Evolutionary conservation across 441 rosid genomes (phyloP).

Genomic region (Aleurites moluccanus): DNA sequence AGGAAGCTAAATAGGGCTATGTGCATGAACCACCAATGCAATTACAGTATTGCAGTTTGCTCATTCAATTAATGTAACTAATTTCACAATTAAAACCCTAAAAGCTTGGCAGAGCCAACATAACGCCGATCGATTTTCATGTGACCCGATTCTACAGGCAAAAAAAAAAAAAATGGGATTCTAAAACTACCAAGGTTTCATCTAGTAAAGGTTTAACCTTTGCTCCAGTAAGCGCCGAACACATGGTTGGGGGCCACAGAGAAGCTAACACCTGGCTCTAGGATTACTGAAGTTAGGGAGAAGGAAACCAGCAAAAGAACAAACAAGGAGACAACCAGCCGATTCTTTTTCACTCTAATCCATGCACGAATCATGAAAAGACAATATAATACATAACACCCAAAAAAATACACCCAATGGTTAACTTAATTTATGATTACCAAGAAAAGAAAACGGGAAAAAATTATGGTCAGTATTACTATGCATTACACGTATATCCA

Average conservation of each 20-base stretch:
- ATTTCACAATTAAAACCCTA: slow-evolving; percentile 28
- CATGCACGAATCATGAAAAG: slow-evolving; percentile 44
- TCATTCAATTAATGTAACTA: background rate
- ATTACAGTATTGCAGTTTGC: background rate
- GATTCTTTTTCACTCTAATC: slow-evolving; percentile 45
- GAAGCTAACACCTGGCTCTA: slow-evolving; percentile 53
- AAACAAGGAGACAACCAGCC: slow-evolving; percentile 68
- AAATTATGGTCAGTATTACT: slow-evolving; percentile 29
- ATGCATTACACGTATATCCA: slow-evolving; percentile 30
- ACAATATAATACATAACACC: slow-evolving; percentile 14
- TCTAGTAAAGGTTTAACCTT: slow-evolving; percentile 15
- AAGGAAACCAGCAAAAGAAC: slow-evolving; percentile 73
- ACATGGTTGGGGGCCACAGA: slow-evolving; percentile 35
- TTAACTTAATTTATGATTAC: slow-evolving; percentile 42
- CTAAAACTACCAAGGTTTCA: slow-evolving; percentile 31
- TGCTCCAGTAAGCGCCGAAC: slow-evolving; percentile 28
- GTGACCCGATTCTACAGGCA: slow-evolving; percentile 30
- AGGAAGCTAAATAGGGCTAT: slow-evolving; percentile 20
- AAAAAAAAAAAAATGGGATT: slow-evolving; percentile 36
- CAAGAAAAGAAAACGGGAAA: slow-evolving; percentile 37
- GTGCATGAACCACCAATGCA: slow-evolving; percentile 26
- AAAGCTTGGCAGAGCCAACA: slow-evolving; percentile 28
- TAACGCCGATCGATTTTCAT: slow-evolving; percentile 31
- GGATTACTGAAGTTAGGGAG: slow-evolving; percentile 43
- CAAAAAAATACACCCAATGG: too few species aligned